Percentiles rank a stretch among this genome's conserved stretches.
phyloP scores from a whole-genome alignment of 1,139 yeast genomes.

The Nakaseomyces bracarensis region DNA sequence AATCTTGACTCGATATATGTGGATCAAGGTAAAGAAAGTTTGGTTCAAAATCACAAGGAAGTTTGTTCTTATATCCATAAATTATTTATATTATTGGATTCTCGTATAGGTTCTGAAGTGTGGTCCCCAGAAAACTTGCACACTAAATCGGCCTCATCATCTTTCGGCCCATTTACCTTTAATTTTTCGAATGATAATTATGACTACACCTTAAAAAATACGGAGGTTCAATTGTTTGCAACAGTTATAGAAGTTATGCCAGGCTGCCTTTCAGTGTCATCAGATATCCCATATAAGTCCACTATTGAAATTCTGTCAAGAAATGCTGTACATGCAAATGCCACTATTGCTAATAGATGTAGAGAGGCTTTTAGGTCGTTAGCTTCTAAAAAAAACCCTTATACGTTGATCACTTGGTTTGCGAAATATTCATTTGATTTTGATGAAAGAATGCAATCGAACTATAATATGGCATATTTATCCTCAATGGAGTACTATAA shows the following conservation, averaged over 20 bases:
- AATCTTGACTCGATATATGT: slow-evolving; percentile 29
- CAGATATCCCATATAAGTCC: slow-evolving; percentile 48
- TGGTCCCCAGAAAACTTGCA: slow-evolving; percentile 31
- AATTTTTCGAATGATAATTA: slow-evolving; percentile 37
- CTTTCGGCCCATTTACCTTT: slow-evolving; percentile 39
- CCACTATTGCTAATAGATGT: slow-evolving; percentile 54
- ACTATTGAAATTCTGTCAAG: slow-evolving; percentile 68
- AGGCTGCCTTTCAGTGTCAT: slow-evolving; percentile 48
- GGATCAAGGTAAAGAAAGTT: slow-evolving; percentile 28
- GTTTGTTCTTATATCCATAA: slow-evolving; percentile 56
- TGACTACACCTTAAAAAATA: slow-evolving; percentile 19
- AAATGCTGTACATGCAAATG: slow-evolving; percentile 63
- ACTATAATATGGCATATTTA: slow-evolving; percentile 47
- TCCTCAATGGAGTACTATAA: slow-evolving; percentile 51
- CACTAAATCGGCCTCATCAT: slow-evolving; percentile 29
- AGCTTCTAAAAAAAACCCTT: slow-evolving; percentile 65
- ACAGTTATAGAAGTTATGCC: slow-evolving; percentile 63
- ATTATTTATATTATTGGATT: slow-evolving; percentile 53
- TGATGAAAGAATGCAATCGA: slow-evolving; percentile 49
- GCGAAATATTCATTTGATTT: slow-evolving; percentile 75
- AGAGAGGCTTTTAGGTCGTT: slow-evolving; percentile 53
- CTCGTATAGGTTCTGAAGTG: slow-evolving; percentile 45
- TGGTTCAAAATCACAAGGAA: slow-evolving; percentile 61
- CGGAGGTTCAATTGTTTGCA: slow-evolving; percentile 53
- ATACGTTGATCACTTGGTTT: slow-evolving; percentile 60